Conservation (phyloP, 2,329 filamentous ascomycete genomes). For the Epicoccum nigrum region DNA sequence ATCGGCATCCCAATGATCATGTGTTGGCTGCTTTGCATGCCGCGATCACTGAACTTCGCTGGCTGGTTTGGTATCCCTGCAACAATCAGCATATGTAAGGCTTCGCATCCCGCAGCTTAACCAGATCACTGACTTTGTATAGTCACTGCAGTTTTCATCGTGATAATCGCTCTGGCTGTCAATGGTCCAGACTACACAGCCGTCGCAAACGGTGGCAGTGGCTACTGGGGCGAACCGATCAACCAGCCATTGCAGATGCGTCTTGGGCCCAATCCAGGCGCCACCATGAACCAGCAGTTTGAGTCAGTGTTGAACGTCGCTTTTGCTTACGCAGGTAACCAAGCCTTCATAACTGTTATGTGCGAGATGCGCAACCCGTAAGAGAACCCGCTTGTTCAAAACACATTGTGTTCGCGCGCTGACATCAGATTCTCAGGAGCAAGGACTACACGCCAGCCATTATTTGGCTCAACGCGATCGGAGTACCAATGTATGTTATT, state of each 20-base stretch:
- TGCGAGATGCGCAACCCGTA: constrained; percentile 59
- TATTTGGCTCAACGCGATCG: constrained; percentile 33
- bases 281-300: constrained; percentile 12
- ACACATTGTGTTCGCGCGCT: background rate
- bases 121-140: constrained; percentile 18
- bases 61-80: constrained; percentile 14
- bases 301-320: constrained; percentile 61
- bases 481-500: constrained; percentile 65
- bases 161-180: constrained; percentile 5
- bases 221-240: constrained; percentile 9
- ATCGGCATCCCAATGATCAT: constrained; percentile 44
- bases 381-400: constrained; percentile 54
- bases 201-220: constrained; percentile 6
- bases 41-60: constrained; percentile 19
- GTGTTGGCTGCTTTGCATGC: constrained; percentile 18
- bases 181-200: constrained; percentile 8
- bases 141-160: constrained; percentile 44
- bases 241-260: constrained; percentile 12
- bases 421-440: background rate
- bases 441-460: constrained; percentile 13
- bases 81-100: constrained; percentile 16
- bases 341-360: constrained; percentile 70
- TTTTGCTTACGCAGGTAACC: constrained; percentile 57
- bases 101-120: background rate
- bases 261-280: constrained; percentile 6